Evolutionary conservation across 768 basidiomycete species (phyloP).

Genomic region (Kwoniella sp.): DNA sequence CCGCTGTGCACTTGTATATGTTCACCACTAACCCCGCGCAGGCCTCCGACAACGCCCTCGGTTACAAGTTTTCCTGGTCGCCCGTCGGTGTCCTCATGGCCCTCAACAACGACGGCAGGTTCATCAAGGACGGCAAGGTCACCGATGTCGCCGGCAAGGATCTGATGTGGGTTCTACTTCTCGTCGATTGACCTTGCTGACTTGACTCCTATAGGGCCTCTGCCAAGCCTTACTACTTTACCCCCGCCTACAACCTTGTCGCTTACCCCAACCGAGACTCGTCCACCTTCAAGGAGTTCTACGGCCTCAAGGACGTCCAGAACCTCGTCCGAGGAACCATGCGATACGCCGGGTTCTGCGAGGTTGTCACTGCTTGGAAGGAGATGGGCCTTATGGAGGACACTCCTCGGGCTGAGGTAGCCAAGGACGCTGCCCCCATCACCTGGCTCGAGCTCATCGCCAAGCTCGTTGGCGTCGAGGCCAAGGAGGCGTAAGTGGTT

Average conservation of each 20-base stretch:
- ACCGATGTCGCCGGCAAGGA: slow-evolving; percentile 69
- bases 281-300: slow-evolving; percentile 80
- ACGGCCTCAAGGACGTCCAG: slow-evolving; percentile 88
- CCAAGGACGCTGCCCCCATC: slow-evolving; percentile 56
- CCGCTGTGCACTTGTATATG: not conserved
- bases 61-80: slow-evolving; percentile 99
- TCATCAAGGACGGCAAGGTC: slow-evolving; percentile 63
- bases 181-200: slow-evolving; percentile 10
- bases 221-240: slow-evolving; percentile 90
- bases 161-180: slow-evolving; percentile 61
- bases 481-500: slow-evolving; percentile 63
- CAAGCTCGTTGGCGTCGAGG: slow-evolving; percentile 65
- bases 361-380: slow-evolving; percentile 83
- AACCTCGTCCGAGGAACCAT: slow-evolving; percentile 88
- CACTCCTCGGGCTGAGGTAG: slow-evolving; percentile 69
- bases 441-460: slow-evolving; percentile 82
- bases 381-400: slow-evolving; percentile 81
- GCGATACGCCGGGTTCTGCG: slow-evolving; percentile 85
- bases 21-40: slow-evolving; percentile 55
- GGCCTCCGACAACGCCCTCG: slow-evolving; percentile 87
- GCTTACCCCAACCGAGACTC: slow-evolving; percentile 97
- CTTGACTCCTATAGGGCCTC: slow-evolving; percentile 47
- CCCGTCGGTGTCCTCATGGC: slow-evolving; percentile 93
- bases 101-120: slow-evolving; percentile 82
- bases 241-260: slow-evolving; percentile 92